Base-by-base conservation (phyloP, 1,284 basidiomycete genomes). In the Malassezia yamatoensis region DNA sequence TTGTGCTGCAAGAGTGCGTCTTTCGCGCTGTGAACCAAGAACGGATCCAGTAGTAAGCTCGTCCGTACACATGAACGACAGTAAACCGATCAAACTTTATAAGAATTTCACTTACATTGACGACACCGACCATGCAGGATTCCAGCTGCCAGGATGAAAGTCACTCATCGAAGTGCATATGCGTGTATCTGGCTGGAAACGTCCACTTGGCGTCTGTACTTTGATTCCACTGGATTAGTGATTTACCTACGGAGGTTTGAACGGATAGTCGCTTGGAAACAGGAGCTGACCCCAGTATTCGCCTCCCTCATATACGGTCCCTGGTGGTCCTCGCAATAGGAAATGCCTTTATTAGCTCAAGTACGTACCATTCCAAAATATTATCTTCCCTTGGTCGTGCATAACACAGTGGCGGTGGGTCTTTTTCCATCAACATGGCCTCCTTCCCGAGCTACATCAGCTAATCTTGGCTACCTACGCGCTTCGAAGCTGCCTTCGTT, bases 21-120 rank as follows among this genome's bases (percentile, higher is more conserved):
- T 90, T 70, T 93, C 86, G 5, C 80, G 78, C 46, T 85, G 83
- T n/a, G 84, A 82, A 0, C 87, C 85, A 15, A 82, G 87, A 42
- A 93, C 83, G 1, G 87, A 88, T 11, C 90, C 90, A 0, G 90
- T 91, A 0, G 90, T 96, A 82, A 94, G 90, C 78, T 96, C 90
- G 67, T 96, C 89, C 2, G 87, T 85, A 51, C 91, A 81, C 91
- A 94, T 94, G 78, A 96, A 96, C 6, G 88, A 90, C 41, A 94
- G 79, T 20, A 96, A 80, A 33, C 90, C 90, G n/a, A 90, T 93
- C 62, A 94, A 81, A 76, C 89, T 61, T 18, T 9, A 15, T 36
- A 51, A 46, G 51, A 44, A 21, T 32, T 10, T 2, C 13, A 53
- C 53, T 41, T 74, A 88, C 85, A 90, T 90, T 41, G 87, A 90